Percentiles rank a stretch among this genome's conserved stretches.
phyloP scores from a whole-genome alignment of 2,329 filamentous ascomycete genomes.

The Pseudogymnoascus sp. region DNA sequence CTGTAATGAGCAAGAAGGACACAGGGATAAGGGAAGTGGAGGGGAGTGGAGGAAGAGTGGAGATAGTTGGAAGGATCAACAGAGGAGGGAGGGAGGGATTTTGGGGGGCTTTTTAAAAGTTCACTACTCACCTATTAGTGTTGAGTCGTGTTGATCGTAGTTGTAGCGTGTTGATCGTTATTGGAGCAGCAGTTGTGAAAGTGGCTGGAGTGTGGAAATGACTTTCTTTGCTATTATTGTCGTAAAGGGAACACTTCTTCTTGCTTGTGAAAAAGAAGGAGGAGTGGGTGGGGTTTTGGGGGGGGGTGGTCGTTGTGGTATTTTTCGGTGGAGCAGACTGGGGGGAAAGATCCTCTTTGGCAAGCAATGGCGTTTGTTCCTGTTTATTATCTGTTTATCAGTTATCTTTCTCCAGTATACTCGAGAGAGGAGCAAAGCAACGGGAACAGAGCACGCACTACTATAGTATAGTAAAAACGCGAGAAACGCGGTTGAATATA shows the following conservation, averaged over 20 bases:
- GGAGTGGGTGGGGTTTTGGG: not conserved
- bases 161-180: not conserved
- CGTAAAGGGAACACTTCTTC: not conserved
- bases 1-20: not conserved
- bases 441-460: not conserved
- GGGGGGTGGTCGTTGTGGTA: too few relatives aligned
- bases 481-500: not conserved
- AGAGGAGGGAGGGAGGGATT: not conserved
- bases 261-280: not conserved
- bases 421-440: too few relatives aligned
- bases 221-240: not conserved
- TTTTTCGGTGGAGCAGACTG: not conserved
- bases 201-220: not conserved
- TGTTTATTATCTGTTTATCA: not conserved
- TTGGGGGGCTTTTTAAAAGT: not conserved
- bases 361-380: not conserved
- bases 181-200: not conserved
- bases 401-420: not conserved
- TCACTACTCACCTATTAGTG: not conserved
- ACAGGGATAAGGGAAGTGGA: not conserved
- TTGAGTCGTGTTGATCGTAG: not conserved
- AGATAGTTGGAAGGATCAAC: not conserved
- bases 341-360: not conserved
- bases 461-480: not conserved
- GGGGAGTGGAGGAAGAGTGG: not conserved